Evolutionary conservation across 2,329 filamentous ascomycete species (phyloP), one percentile per base, ranked within the genome.

Genomic region (Uncinocarpus reesii): DNA sequence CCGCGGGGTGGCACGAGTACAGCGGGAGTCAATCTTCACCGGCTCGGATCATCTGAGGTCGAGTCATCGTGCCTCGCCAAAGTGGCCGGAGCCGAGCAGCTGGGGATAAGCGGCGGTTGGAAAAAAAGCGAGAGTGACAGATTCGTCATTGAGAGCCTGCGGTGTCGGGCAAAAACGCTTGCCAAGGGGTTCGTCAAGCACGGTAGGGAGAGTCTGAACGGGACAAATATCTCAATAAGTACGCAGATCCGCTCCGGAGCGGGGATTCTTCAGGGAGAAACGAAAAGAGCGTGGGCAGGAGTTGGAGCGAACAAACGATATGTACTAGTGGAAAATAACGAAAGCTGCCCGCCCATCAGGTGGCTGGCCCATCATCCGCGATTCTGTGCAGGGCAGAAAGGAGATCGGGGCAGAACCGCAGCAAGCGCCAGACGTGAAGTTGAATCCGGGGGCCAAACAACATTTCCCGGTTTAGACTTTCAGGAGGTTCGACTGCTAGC

Each of bases 41-140:
- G 51, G 69, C 69, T 58, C 69, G 63, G 48, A 71, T 63, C 48
- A 71, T 68, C 52, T 68, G 66, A 44, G 69, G 69, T 55, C 66
- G 63, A 48, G 66, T 61, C 67, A 70, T 69, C 11, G 51, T 61
- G 42, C 29, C 29, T 48, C 45, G 35, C 38, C n/a, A 23, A 29
- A 3, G 38, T 37, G 29, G 38, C 8, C 37, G 28, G 31, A 26
- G 20, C 26, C 21, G 10, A 43, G 11, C 18, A 29, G 34, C 6
- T 41, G 6, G 2, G 24, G 18, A 13, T 21, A 36, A 42, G 29
- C 20, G 16, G 32, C 20, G 32, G 23, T 29, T 47, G 26, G 23
- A 40, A 20, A n/a, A 20, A 18, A 24, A n/a, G 32, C 10, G 20
- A 15, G 36, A 16, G 15, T 2, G 31, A 31, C 46, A 18, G 15